Conservation (phyloP, 768 basidiomycete species). For the Boletales sp. region DNA sequence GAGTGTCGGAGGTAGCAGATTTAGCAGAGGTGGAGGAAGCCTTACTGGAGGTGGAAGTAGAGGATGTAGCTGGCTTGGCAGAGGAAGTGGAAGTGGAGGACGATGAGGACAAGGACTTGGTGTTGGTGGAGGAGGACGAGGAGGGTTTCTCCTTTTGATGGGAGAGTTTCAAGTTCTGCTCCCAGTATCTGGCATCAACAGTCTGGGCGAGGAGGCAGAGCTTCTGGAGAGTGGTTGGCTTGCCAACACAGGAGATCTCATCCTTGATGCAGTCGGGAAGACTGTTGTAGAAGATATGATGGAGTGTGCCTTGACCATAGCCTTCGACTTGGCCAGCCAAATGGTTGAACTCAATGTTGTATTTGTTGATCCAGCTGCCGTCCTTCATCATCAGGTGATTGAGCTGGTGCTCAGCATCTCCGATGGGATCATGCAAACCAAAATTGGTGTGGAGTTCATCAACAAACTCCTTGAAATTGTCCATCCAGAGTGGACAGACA, state of each 20-base stretch:
- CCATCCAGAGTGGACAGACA: not conserved
- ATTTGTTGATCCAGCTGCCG: not conserved
- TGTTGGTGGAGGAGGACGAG: not conserved
- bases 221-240: not conserved
- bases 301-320: not conserved
- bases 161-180: not conserved
- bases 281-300: conserved; percentile 6
- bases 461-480: not conserved
- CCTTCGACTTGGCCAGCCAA: conserved; percentile 1
- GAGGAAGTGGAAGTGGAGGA: not conserved
- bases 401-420: not conserved
- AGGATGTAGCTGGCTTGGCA: not conserved
- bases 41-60: too few relatives aligned
- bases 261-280: conserved; percentile 3
- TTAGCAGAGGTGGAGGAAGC: not conserved
- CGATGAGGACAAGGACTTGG: too few relatives aligned
- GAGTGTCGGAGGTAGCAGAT: not conserved
- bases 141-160: not conserved
- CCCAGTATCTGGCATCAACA: conserved; percentile 12
- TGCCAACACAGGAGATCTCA: not conserved
- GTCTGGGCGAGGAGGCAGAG: not conserved
- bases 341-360: not conserved
- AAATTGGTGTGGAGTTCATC: not conserved
- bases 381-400: not conserved
- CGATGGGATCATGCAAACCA: not conserved